Conservation (phyloP, 1,139 yeast species). For the Candida pseudoviswanathii region DNA sequence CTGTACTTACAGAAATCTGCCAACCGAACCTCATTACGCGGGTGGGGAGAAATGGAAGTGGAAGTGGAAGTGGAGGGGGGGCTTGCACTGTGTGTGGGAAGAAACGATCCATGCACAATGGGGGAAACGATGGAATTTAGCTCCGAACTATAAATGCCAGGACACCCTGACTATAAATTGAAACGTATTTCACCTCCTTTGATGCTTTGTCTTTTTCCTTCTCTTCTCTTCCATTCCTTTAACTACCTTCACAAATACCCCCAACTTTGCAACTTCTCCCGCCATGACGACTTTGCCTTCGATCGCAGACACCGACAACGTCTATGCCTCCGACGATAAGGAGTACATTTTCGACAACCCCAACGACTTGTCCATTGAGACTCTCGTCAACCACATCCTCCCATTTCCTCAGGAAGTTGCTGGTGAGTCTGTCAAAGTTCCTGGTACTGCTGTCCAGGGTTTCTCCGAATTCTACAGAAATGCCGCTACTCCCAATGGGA, state of each 20-base stretch:
- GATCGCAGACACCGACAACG: conserved; percentile 12
- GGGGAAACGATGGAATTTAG: no score
- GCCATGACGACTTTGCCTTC: conserved; percentile 13
- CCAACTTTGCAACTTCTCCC: neutral
- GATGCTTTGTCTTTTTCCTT: neutral
- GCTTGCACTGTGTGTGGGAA: no score
- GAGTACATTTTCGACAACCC: conserved; percentile 22
- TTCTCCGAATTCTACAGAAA: conserved; percentile 38
- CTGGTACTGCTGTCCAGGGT: conserved; percentile 33
- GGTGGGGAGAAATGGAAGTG: no score
- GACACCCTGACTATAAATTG: no score
- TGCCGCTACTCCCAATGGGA: conserved; percentile 22
- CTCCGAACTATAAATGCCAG: no score
- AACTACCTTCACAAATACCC: no score
- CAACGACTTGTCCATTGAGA: conserved; percentile 17
- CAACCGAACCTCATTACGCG: no score
- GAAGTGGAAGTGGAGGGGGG: no score
- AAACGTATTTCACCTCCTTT: no score
- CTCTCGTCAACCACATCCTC: conserved; percentile 21
- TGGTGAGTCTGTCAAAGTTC: conserved; percentile 26
- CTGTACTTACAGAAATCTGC: no score
- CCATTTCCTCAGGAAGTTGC: conserved; percentile 25
- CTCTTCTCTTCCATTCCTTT: no score
- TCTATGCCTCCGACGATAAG: conserved; percentile 15
- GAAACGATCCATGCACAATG: no score